phyloP scores from a whole-genome alignment of 2,329 filamentous ascomycete species.

The Rhytidhysteron rufulum region DNA sequence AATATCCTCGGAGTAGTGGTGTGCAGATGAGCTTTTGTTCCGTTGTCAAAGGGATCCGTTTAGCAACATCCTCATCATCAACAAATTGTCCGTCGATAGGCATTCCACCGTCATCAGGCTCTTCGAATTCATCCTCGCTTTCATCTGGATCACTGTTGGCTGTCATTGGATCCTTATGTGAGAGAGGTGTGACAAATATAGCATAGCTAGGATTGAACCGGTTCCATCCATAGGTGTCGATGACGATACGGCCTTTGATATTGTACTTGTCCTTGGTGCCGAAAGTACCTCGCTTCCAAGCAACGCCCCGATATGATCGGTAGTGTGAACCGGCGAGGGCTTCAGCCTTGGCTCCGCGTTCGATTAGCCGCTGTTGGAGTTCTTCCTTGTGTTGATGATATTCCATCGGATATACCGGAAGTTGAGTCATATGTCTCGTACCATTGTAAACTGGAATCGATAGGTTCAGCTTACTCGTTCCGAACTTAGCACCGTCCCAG shows the following conservation, averaged over 20 bases:
- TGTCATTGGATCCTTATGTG: constrained; percentile 20
- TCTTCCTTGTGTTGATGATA: constrained; percentile 40
- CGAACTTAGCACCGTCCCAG: constrained; percentile 35
- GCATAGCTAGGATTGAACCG: constrained; percentile 43
- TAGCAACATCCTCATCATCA: constrained; percentile 15
- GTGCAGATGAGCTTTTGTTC: constrained; percentile 25
- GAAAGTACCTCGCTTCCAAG: constrained; percentile 33
- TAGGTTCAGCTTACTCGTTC: constrained; percentile 24
- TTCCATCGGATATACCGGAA: constrained; percentile 43
- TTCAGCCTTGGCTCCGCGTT: constrained; percentile 47
- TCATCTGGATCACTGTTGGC: background rate
- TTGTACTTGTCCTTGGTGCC: constrained; percentile 38
- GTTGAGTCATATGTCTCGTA: constrained; percentile 39
- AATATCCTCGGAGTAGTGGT: constrained; percentile 26
- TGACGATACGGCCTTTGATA: constrained; percentile 49
- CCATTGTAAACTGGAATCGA: constrained; percentile 32
- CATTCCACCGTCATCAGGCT: constrained; percentile 16
- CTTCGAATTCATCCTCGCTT: constrained; percentile 5
- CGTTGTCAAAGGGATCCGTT: constrained; percentile 14
- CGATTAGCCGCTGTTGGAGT: constrained; percentile 38
- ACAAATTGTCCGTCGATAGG: constrained; percentile 32
- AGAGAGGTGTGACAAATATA: constrained; percentile 36
- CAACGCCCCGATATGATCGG: constrained; percentile 47
- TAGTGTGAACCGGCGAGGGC: constrained; percentile 48
- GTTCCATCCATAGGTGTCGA: constrained; percentile 52